Percentiles rank a stretch among this genome's conserved stretches.
phyloP scores from a whole-genome alignment of 2,329 filamentous ascomycete species.

The Fusarium sp. region DNA sequence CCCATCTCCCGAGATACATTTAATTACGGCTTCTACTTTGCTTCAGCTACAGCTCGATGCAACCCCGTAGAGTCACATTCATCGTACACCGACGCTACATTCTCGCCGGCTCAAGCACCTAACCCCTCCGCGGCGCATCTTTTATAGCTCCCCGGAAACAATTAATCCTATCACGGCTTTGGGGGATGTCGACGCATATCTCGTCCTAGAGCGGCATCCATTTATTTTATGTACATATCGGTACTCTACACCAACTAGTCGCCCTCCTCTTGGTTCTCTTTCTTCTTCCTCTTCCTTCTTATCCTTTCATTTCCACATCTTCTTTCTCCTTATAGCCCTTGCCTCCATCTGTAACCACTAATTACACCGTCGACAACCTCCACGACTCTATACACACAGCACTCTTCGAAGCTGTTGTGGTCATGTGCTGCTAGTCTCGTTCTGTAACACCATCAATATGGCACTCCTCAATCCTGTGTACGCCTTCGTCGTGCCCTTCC shows the following conservation, averaged over 20 bases:
- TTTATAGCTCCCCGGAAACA: slow-evolving; percentile 19
- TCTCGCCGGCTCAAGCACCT: not conserved
- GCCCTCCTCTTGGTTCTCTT: slow-evolving; percentile 1
- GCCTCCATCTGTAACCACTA: not conserved
- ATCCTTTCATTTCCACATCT: not conserved
- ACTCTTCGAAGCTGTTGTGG: slow-evolving; percentile 9
- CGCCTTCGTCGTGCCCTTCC: slow-evolving; percentile 66
- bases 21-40: not conserved
- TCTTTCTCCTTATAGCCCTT: not conserved
- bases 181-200: slow-evolving; percentile 7
- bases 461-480: slow-evolving; percentile 63
- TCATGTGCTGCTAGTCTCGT: slow-evolving; percentile 33
- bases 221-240: not conserved
- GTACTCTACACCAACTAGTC: slow-evolving; percentile 14
- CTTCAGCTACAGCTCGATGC: not conserved
- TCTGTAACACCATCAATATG: slow-evolving; percentile 49
- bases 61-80: slow-evolving; percentile 19
- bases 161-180: slow-evolving; percentile 21
- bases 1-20: not conserved
- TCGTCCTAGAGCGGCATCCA: slow-evolving; percentile 10
- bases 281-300: not conserved
- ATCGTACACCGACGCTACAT: slow-evolving; percentile 1
- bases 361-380: slow-evolving; percentile 4
- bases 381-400: not conserved
- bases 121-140: slow-evolving; percentile 18